These are phyloP conservation scores for Dioscorea cayenensis DNA, from an alignment of 116 monocot genomes.

Conservation along the genomic window DNA sequence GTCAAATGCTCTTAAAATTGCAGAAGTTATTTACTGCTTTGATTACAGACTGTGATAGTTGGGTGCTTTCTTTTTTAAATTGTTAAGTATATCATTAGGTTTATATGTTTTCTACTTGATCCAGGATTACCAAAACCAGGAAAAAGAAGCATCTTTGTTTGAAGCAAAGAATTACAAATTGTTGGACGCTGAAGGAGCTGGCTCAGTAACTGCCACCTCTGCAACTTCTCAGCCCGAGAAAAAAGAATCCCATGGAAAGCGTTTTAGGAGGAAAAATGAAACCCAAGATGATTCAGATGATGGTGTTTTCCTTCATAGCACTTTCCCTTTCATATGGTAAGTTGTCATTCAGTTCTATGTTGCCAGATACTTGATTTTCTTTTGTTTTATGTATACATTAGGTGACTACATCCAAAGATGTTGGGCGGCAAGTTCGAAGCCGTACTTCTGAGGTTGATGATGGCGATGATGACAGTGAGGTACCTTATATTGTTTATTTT, in stretches of 20 bases:
- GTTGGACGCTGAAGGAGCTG: conserved; percentile 45
- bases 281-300: conserved; percentile 51
- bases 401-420: conserved; percentile 14
- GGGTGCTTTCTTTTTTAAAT: background rate
- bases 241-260: conserved; percentile 24
- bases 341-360: background rate
- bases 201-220: background rate
- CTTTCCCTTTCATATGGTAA: background rate
- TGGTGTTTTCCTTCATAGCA: background rate
- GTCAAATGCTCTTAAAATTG: too few relatives aligned
- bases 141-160: conserved; percentile 62
- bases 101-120: background rate
- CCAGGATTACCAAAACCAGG: conserved; percentile 68
- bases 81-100: background rate
- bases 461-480: conserved; percentile 59
- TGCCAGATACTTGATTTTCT: conserved; percentile 7
- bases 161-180: conserved; percentile 83
- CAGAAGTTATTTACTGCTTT: too few relatives aligned
- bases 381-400: conserved; percentile 27
- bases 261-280: conserved; percentile 59
- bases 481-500: conserved; percentile 1
- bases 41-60: background rate
- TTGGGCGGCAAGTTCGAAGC: conserved; percentile 31
- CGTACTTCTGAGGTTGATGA: conserved; percentile 28
- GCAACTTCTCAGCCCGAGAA: conserved; percentile 19